Percentiles rank a stretch among this genome's conserved stretches.
Evolutionary conservation across 2,329 filamentous ascomycete genomes (phyloP).

Genomic region (Fusarium pininemorale): DNA sequence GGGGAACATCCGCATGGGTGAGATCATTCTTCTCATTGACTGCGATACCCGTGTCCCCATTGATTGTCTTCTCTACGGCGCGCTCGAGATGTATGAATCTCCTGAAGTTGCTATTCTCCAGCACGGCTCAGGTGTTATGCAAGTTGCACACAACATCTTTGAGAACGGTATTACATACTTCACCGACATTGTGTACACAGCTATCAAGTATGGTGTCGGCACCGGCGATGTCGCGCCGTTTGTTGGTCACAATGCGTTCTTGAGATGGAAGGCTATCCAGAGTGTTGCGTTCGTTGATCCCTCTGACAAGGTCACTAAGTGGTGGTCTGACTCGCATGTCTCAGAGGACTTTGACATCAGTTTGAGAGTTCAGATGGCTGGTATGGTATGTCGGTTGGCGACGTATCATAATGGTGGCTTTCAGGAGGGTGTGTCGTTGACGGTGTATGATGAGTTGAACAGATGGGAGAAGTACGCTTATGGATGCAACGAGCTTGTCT

Average conservation of each 20-base stretch:
- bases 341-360: conserved; percentile 83
- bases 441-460: conserved; percentile 76
- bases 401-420: conserved; percentile 76
- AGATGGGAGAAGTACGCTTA: conserved; percentile 81
- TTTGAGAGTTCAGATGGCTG: conserved; percentile 73
- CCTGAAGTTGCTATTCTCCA: conserved; percentile 78
- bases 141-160: conserved; percentile 76
- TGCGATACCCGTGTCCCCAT: conserved; percentile 71
- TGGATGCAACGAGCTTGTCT: conserved; percentile 75
- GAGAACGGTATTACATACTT: conserved; percentile 81
- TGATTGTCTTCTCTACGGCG: conserved; percentile 75
- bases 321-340: conserved; percentile 79
- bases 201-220: conserved; percentile 75
- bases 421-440: conserved; percentile 77
- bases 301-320: conserved; percentile 66
- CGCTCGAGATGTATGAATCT: conserved; percentile 74
- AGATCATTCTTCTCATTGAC: conserved; percentile 70
- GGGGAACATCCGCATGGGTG: conserved; percentile 65
- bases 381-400: conserved; percentile 74
- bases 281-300: conserved; percentile 36
- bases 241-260: conserved; percentile 80
- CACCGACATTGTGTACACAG: conserved; percentile 79
- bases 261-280: conserved; percentile 66
- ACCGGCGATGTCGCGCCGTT: conserved; percentile 79
- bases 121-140: conserved; percentile 79